Conservation (phyloP, 768 basidiomycete genomes). For the Pleurotus ostreatus region DNA sequence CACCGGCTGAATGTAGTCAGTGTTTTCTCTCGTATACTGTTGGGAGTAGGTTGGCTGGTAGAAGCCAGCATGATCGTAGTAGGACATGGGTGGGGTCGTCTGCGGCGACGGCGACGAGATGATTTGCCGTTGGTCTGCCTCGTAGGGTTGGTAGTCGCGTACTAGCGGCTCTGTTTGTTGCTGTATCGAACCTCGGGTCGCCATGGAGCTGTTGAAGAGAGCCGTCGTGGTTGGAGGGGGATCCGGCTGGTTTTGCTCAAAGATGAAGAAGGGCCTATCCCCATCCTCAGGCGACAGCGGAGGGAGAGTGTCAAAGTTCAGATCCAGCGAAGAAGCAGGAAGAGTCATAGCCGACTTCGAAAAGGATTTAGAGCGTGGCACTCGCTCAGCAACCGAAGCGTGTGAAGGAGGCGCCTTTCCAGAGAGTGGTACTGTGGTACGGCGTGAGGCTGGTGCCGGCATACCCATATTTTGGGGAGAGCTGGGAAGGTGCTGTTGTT, state of each 20-base stretch:
- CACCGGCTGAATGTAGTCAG: neutral
- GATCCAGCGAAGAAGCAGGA: neutral
- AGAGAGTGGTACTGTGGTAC: neutral
- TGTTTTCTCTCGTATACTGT: neutral
- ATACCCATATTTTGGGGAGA: too few species aligned
- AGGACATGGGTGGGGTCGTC: neutral
- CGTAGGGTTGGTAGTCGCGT: neutral
- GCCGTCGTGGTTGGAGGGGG: neutral
- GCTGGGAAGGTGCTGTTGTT: neutral
- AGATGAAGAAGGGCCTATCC: slow-evolving; percentile 6
- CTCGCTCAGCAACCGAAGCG: neutral
- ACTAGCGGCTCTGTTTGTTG: neutral
- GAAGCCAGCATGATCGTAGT: neutral
- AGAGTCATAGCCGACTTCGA: neutral
- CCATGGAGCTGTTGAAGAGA: neutral
- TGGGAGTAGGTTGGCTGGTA: neutral
- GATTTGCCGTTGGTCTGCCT: neutral
- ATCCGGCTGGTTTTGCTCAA: neutral
- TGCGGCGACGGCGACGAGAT: neutral
- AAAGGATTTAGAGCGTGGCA: neutral
- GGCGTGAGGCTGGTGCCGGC: neutral
- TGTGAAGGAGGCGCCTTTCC: neutral
- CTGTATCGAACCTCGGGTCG: neutral
- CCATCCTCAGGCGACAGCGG: slow-evolving; percentile 6
- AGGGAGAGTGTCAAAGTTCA: slow-evolving; percentile 1